Base-by-base conservation (phyloP, 345 rosid genomes). In the Linum trigynum region DNA sequence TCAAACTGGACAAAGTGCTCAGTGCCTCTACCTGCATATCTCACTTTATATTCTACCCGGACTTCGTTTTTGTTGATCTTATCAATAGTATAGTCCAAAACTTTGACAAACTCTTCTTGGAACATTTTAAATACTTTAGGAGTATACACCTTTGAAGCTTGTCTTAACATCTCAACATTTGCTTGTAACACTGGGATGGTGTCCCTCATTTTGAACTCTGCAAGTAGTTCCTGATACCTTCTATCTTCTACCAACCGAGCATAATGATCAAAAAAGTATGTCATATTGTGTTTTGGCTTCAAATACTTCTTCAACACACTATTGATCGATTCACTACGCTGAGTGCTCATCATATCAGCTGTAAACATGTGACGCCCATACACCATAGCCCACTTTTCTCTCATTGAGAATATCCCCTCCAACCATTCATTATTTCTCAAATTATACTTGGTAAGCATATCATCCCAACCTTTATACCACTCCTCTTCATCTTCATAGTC, bases 371-470 rank as follows among this genome's bases (percentile, higher is more conserved):
- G 71, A 70, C 75, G 65, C 61, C 51, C 69, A 71, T 73, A 73
- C 42, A 74, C 65, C 63, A 69, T 45, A 12, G 80, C 72, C 83
- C 80, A 76, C 56, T 74, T 67, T 71, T 79, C 78, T 23, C 32
- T 23, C 32, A 23, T 23, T 23, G 32, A 23, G 32, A 23, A 23
- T 23, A 23, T 23, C 32, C 32, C 32, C 0, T 23, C 0, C 32
- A 23, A 23, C 32, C 32, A 23, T 63, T 1, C 39, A 57, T 57
- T 58, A 12, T 42, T 43, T 5, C 36, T 17, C 2, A 67, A 57
- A 15, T 35, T 59, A 11, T 67, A 67, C 16, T 67, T 50, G 14
- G 36, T 56, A 67, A 67, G 48, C 64, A 67, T 23, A 23, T 23
- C 32, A 23, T 23, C 32, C 1, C 32, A 23, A 0, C 32, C 32